Base-by-base conservation (phyloP, 2,329 filamentous ascomycete genomes). In the Macrophomina tecta region DNA sequence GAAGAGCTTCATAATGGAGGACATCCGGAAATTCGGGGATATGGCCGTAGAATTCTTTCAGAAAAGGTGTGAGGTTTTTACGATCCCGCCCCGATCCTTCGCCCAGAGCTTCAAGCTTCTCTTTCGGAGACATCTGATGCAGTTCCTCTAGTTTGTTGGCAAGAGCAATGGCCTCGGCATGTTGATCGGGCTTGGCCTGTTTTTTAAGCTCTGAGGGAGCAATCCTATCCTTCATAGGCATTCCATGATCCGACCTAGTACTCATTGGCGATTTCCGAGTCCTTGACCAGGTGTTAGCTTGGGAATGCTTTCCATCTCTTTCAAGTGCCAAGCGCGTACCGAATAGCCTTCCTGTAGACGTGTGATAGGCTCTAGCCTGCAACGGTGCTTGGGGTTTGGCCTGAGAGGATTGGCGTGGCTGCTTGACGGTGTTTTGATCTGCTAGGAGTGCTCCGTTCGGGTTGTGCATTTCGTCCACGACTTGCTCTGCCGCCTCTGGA, bases 401-500 rank as follows among this genome's bases (percentile, higher is more conserved):
- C 3, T 38, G 42, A 4, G 12, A n/a, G 11, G 30, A 48, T 66
- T 65, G 34, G 72, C 45, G 32, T 70, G 58, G 14, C n/a, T 36
- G 32, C 14, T 23, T 48, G 30, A 32, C 30, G n/a, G 49, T 18
- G 18, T 12, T 38, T 32, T 18, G 5, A 18, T 64, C 46, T 12
- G n/a, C 51, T 46, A 45, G 9, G 40, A 68, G 53, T 16, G 62
- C 23, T 30, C 49, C 55, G 23, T 64, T 69, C 11, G 52, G 45
- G 38, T 67, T 58, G 30, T 61, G 18, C 36, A 36, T 11, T 52
- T 3, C 34, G 38, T 28, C 18, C 48, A 38, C 69, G 71, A 18
- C 6, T 72, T 71, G 65, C 70, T 63, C 42, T 64, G 53, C 46
- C 69, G 68, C 56, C 71, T 72, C 34, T 68, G 72, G 73, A 52